Base-by-base conservation (phyloP, 345 rosid species). In the Geranium rotundifolium region DNA sequence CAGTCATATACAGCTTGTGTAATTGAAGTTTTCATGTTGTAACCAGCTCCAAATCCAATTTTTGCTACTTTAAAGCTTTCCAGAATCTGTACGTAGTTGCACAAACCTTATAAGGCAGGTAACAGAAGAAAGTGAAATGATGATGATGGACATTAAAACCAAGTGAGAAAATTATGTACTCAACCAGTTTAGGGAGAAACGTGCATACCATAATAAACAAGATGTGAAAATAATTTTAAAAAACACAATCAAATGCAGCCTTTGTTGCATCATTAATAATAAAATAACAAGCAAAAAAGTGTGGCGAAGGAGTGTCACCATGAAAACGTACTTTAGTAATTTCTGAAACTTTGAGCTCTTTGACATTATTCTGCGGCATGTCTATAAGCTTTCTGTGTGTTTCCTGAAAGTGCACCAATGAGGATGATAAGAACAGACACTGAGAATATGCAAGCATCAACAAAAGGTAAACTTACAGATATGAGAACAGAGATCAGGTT, bases 11-110 rank as follows among this genome's bases (percentile, higher is more conserved):
- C 69, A 61, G 98, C 98, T 75, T 70, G 78, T 57, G 71, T 59
- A 67, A 89, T 73, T 59, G 96, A 89, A 63, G 74, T 68, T 79
- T 76, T 76, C 37, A 87, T 72, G 77, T 74, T 69, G 69, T 77
- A 79, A 72, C 88, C 96, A 74, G 74, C 88, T 66, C 95, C 98
- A 82, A 87, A 89, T 77, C 96, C 98, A 81, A 89, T 81, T 73
- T 82, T 91, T 71, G 87, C 92, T 74, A 84, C 82, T 79, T 82
- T 82, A 68, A 73, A 75, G 76, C 69, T 66, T 72, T 73, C 76
- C 71, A 92, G 66, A 72, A 84, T 86, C 98, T 91, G 82, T 46
- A 72, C 41, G 70, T 50, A 64, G 54, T 63, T 61, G 66, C 57
- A 65, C 59, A 65, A 62, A 54, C 61, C 46, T 68, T 57, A 62